Evolutionary conservation across 352 stramenopile genomes (phyloP).

Genomic region (Phytophthora vignae): DNA sequence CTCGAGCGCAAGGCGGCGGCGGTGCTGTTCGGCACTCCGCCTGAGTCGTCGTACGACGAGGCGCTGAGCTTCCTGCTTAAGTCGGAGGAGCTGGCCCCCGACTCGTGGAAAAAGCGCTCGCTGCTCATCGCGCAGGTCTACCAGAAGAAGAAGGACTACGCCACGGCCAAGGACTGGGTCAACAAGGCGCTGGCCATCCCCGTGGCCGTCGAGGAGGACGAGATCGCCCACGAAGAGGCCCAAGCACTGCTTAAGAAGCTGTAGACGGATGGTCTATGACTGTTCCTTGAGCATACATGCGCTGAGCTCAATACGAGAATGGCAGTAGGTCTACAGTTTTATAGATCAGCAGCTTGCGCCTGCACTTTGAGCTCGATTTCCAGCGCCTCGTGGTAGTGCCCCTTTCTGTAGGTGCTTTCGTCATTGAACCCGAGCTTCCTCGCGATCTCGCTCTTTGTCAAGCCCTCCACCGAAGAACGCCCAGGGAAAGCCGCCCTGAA

Average conservation of each 20-base stretch:
- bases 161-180: slow-evolving; percentile 73
- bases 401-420: too few species aligned
- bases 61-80: slow-evolving; percentile 79
- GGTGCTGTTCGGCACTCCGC: slow-evolving; percentile 83
- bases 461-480: too few species aligned
- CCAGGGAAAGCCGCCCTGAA: too few species aligned
- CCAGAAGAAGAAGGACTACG: slow-evolving; percentile 78
- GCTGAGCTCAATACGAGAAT: background rate
- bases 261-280: slow-evolving; percentile 5
- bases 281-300: background rate
- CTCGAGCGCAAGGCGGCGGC: slow-evolving; percentile 85
- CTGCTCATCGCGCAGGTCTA: slow-evolving; percentile 86
- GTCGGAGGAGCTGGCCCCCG: slow-evolving; percentile 74
- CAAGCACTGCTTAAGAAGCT: slow-evolving; percentile 71
- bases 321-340: too few species aligned
- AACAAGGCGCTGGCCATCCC: slow-evolving; percentile 74
- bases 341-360: too few species aligned
- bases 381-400: too few species aligned
- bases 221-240: slow-evolving; percentile 76
- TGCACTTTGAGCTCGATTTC: too few species aligned
- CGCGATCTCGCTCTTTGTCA: too few species aligned
- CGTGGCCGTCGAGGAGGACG: slow-evolving; percentile 68
- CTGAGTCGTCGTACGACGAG: slow-evolving; percentile 85
- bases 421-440: too few species aligned
- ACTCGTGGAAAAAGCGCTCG: slow-evolving; percentile 89